A percentile compares a stretch with the other conserved stretches of the same genome.
Evolutionary conservation across 257 asterid species (phyloP).

Genomic region (Solanum chilense): DNA sequence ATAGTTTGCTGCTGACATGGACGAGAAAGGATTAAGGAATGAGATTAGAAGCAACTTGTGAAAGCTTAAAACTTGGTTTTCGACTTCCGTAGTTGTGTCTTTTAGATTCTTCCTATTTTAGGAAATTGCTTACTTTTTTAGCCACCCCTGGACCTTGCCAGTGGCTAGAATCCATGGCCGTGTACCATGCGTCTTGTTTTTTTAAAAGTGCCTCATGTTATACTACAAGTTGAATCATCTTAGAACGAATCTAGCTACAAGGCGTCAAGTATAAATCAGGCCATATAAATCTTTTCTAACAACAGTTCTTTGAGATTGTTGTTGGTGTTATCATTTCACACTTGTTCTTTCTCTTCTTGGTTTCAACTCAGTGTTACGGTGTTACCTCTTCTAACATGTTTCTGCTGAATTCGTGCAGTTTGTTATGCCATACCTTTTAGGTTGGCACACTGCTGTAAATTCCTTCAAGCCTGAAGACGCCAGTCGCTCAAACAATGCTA

Average conservation of each 20-base stretch:
- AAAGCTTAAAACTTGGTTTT: not conserved
- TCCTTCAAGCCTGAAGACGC: conserved; percentile 64
- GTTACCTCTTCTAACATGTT: not conserved
- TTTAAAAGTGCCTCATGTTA: not conserved
- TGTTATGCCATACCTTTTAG: conserved; percentile 70
- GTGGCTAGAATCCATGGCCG: not conserved
- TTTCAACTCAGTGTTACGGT: not conserved
- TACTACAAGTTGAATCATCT: not conserved
- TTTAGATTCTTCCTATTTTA: not conserved
- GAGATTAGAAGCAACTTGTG: not conserved
- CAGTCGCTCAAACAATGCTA: conserved; percentile 31
- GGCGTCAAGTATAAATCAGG: not conserved
- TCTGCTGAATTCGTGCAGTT: conserved; percentile 41
- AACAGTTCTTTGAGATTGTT: not conserved
- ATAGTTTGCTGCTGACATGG: not conserved
- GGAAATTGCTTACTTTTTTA: not conserved
- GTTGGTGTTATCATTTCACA: not conserved
- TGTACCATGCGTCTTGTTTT: not conserved
- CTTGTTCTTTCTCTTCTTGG: not conserved
- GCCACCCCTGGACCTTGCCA: not conserved
- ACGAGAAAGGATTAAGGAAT: not conserved
- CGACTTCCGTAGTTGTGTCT: not conserved
- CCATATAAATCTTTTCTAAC: not conserved
- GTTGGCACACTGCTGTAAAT: conserved; percentile 80
- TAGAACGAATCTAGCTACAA: not conserved